Base-by-base conservation (phyloP, 768 basidiomycete genomes). In the Rhodosporidiobolus sp. region DNA sequence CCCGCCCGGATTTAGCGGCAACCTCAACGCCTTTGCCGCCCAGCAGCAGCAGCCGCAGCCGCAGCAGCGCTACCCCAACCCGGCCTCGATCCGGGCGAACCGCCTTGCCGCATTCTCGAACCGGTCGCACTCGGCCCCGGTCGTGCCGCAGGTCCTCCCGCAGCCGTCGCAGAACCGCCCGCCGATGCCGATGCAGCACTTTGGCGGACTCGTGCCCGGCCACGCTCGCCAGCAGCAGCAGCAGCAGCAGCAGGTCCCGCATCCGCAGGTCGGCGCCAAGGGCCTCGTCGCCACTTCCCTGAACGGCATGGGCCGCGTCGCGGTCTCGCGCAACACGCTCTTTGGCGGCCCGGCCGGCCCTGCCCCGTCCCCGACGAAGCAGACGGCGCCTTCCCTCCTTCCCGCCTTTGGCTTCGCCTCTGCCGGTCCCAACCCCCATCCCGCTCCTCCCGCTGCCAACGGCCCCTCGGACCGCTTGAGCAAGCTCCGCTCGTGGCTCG, bases 271-370 rank as follows among this genome's bases (percentile, higher is more conserved):
- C 28, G 17, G n/a, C 43, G n/a, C 38, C 38, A 26, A 16, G 26
- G 45, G 68, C 43, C 61, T 74, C 34, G 61, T 76, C 16, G 70
- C 67, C 1, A 65, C 67, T 26, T 38, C 66, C 19, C 30, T 65
- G 7, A 43, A 63, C 3, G 74, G 74, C 4, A 72, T 75, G 70
- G 74, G 74, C 34, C 67, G 74, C 24, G 71, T 76, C 32, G 74
- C 74, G 0, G 54, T 75, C 26, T 49, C 70, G 26, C 70, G 70
- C 52, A 59, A 65, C 55, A 62, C 50, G 26, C 59, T 59, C 16
- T 38, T 72, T 30, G 68, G 65, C 52, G 30, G 26, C 24, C 65
- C 56, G 19, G 58, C 43, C 9, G 12, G 32, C 30, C 20, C 61
- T 3, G 50, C 34, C 6, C 20, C 32, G 34, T 10, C 16, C 5